Evolutionary conservation across 495 filamentous ascomycete genomes (phyloP), one percentile per base, ranked within the genome.

Genomic region (Cladorrhinum samala): DNA sequence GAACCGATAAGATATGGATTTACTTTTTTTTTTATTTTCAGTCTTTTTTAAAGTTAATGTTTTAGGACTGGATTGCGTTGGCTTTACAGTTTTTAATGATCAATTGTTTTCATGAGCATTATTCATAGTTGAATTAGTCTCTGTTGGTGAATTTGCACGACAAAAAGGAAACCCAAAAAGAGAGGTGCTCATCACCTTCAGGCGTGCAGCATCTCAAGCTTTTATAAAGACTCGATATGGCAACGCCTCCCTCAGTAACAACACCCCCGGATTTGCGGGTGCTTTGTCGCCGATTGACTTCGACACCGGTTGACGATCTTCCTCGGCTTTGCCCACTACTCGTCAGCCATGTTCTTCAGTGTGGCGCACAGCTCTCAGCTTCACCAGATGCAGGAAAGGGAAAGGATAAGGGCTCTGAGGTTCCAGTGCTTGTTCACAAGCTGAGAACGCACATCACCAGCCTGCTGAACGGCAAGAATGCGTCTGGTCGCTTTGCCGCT

Each of bases 401-500:
- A 54, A 83, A 80, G 59, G 73, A 71, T 49, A 68, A 75, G 46
- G 74, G 75, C 5, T 77, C 83, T 0, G 86, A 91, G 23, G 72
- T 74, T 2, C 67, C 81, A 0, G 65, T 81, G 40, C 81, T 86
- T 39, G 73, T 90, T 13, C 89, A 94, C 69, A 89, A 85, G 63
- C 73, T 91, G 49, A 87, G 84, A 63, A 90, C 86, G 18, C 83
- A 88, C 48, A 72, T 96, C 55, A 83, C 83, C 13, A 80, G 84
- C 5, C 71, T 95, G 44, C 66, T 95, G 46, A 83, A 85, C 58
- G 88, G 89, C 52, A 84, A 82, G 56, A 86, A 63, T 33, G 55
- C 77, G 4, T 79, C 91, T 55, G 86, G 83, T 33, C 83, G 89
- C 61, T 94, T 88, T 76, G 77, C 84, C 9, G 89, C 82, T 1